Base-by-base conservation (phyloP, 2,329 filamentous ascomycete species). In the Aspergillus sp. region DNA sequence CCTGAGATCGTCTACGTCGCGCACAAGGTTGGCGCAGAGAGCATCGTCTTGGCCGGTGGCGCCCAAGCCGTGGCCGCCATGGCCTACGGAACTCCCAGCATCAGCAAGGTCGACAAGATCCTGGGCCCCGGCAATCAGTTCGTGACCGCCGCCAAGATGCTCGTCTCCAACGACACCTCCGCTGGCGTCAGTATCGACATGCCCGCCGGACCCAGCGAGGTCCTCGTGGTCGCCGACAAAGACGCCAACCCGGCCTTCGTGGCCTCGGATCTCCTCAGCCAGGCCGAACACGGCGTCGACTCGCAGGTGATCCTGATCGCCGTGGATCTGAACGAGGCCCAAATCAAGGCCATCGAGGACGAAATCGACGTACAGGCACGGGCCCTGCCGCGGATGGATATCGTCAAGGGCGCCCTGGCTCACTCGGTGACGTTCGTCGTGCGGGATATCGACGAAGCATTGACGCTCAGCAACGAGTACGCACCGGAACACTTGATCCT, bases 71-170 rank as follows among this genome's bases (percentile, higher is more conserved):
- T 98, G 34, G 93, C 91, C 19, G 93, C 93, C 42, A 86, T 98
- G 84, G 93, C 93, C 2, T 98, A 98, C 70, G 93, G 93, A 42
- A 98, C 93, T 0, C 86, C 96, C 69, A 91, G 83, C 57, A 82
- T 98, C 43, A 87, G 77, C 67, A 98, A 98, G 74, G 93, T 98
- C 5, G 93, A 98, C 76, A 98, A 98, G 80, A 96, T 98, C 57
- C 81, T 97, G 8, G 93, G 93, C 0, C 93, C 93, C 2, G 93
- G 93, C 33, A 98, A 98, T 71, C 93, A 97, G 68, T 98, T 97
- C 63, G 93, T 98, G 36, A 98, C 93, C 0, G 93, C 93, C 0
- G 93, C 88, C 44, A 98, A 98, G 79, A 98, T 98, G 93, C 79
- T 90, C 58, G 93, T 98, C 39, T 88, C 85, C 69, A 98, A 98